Evolutionary conservation across 148 eudicot species (phyloP), one percentile per base, ranked within the genome.

Genomic region (Fagopyrum tataricum): DNA sequence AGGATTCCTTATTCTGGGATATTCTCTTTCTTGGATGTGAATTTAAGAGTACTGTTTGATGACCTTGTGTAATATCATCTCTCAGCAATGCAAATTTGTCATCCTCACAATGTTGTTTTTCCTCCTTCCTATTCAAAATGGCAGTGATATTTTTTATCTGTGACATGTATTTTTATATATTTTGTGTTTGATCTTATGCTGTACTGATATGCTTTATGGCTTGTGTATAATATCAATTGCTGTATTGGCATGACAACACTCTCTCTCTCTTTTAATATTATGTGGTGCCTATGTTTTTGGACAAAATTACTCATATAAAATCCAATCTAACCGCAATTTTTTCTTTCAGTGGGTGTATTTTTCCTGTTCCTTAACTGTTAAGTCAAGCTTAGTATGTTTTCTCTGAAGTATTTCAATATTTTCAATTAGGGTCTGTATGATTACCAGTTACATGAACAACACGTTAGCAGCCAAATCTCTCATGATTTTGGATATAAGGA

Each of bases 401-500:
- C 42, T 8, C 64, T 43, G 4, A 39, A 31, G 14, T 72, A 37
- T 39, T 53, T 37, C 44, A 10, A 4, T 23, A 4, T 72, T 61
- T 41, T 61, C 66, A 48, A 67, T 53, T 70, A 92, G 96, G 87
- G 82, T 84, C 69, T 76, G 26, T 79, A 81, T 77, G 87, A 81
- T 68, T 82, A 86, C 69, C 73, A 75, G 44, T 43, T 66, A 13
- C 67, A 71, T 72, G 76, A 49, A 55, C 78, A 77, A n/a, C 70
- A 77, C 76, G 75, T 47, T 52, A 72, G 70, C 15, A 79, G 85
- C 53, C 81, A 81, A 74, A 51, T 56, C 20, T 40, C 86, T 77
- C 85, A 77, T 76, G 86, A 85, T 55, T 81, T 79, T 52, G 69
- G 76, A 62, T 81, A 85, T 79, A 77, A 49, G 75, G 84, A 79